Evolutionary conservation across 2,329 filamentous ascomycete species (phyloP).

Genomic region (Dactylella cylindrospora): DNA sequence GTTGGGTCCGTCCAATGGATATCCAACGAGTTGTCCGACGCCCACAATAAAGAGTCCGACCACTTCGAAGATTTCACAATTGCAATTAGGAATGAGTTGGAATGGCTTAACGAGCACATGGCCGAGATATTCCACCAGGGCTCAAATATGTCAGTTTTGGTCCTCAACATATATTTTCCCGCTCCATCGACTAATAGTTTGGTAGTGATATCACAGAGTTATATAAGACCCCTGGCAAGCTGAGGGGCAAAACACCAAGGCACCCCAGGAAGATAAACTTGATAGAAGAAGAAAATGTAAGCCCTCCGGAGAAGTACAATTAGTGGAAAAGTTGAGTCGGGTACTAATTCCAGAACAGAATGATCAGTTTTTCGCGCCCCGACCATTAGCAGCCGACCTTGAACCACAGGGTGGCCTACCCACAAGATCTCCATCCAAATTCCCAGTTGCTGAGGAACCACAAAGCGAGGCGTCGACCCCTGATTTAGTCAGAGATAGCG

Average conservation of each 20-base stretch:
- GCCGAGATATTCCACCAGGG: slow-evolving; percentile 78
- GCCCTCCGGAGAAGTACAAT: too few relatives aligned
- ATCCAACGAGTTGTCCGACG: slow-evolving; percentile 76
- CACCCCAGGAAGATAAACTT: slow-evolving; percentile 62
- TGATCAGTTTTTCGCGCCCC: too few relatives aligned
- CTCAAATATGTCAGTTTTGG: slow-evolving; percentile 14
- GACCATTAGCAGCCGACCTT: too few relatives aligned
- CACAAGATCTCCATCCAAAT: too few relatives aligned
- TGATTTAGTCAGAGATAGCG: slow-evolving; percentile 27
- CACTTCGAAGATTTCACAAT: slow-evolving; percentile 93
- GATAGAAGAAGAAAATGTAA: slow-evolving; percentile 11
- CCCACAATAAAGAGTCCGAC: slow-evolving; percentile 71
- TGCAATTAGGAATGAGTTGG: slow-evolving; percentile 87
- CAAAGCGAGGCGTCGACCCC: slow-evolving; percentile 23
- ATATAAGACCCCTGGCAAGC: slow-evolving; percentile 89
- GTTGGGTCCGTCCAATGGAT: slow-evolving; percentile 87
- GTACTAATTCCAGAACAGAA: too few relatives aligned
- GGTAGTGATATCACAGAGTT: slow-evolving; percentile 83
- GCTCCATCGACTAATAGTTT: neutral
- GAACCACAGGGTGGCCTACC: too few relatives aligned
- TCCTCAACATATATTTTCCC: neutral
- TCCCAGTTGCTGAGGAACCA: neutral
- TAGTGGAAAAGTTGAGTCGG: too few relatives aligned
- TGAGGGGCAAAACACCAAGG: slow-evolving; percentile 77
- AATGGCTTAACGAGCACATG: slow-evolving; percentile 99